Percentiles rank a stretch among this genome's conserved stretches.
phyloP scores from a whole-genome alignment of 345 rosid species.

The Leavenworthia alabamica region DNA sequence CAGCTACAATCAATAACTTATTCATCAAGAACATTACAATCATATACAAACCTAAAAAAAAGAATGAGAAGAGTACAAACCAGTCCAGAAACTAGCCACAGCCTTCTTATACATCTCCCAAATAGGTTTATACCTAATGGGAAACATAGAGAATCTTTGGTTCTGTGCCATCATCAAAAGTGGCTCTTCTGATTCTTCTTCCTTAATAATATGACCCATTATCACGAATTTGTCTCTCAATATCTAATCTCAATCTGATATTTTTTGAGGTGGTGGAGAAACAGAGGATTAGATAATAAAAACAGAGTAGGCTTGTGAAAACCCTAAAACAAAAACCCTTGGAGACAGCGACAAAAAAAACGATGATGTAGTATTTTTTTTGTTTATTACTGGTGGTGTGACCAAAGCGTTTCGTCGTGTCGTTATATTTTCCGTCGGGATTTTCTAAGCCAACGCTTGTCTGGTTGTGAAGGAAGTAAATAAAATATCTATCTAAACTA shows the following conservation, averaged over 20 bases:
- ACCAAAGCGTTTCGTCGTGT: no score
- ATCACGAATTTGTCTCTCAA: background rate
- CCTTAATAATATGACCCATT: conserved; percentile 17
- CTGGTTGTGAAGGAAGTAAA: no score
- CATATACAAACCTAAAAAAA: background rate
- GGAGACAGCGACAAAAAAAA: no score
- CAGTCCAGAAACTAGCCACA: conserved; percentile 90
- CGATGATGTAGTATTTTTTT: no score
- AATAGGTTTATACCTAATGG: conserved; percentile 53
- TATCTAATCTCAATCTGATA: background rate
- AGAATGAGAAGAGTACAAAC: conserved; percentile 25
- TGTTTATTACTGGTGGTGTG: no score
- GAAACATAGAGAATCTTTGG: conserved; percentile 93
- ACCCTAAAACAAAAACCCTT: no score
- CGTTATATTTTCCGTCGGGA: no score
- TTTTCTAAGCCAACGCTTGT: no score
- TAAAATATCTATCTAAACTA: no score
- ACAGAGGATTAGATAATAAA: no score
- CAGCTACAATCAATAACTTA: conserved; percentile 46
- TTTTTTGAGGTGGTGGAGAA: background rate
- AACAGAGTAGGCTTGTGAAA: no score
- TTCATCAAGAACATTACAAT: background rate
- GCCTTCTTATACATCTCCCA: conserved; percentile 99
- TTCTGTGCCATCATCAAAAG: conserved; percentile 54
- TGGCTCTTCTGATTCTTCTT: conserved; percentile 42